Percentiles rank a stretch among this genome's conserved stretches.
Evolutionary conservation across 2,329 filamentous ascomycete genomes (phyloP).

Genomic region (Pseudogymnoascus pannorum): DNA sequence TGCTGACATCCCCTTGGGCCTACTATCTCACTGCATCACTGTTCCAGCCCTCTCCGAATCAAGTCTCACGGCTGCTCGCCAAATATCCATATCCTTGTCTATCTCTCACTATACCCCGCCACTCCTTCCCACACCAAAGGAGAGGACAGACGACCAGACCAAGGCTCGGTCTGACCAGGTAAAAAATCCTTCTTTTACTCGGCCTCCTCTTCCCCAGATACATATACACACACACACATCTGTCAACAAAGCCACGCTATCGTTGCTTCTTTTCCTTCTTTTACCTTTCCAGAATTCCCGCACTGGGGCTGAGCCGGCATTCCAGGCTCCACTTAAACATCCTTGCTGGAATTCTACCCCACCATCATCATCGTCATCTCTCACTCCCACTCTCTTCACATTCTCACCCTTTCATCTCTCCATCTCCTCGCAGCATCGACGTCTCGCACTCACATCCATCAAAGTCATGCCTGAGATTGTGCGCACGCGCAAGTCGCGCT

Average conservation of each 20-base stretch:
- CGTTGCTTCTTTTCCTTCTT: not conserved
- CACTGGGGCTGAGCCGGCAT: not conserved
- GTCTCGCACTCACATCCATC: not conserved
- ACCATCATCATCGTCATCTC: constrained; percentile 4
- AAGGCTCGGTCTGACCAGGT: constrained; percentile 1
- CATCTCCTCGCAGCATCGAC: not conserved
- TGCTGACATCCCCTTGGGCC: not conserved
- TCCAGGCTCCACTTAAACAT: constrained; percentile 4
- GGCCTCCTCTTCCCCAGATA: not conserved
- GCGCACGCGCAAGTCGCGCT: constrained; percentile 14
- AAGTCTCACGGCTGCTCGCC: not conserved
- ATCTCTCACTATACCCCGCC: constrained; percentile 1
- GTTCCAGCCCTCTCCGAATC: not conserved
- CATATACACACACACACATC: not conserved
- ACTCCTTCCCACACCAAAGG: not conserved
- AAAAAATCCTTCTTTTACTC: not conserved
- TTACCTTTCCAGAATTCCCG: not conserved
- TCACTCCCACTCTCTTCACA: not conserved
- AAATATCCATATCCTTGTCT: not conserved
- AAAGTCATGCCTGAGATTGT: constrained; percentile 12
- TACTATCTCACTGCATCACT: constrained; percentile 1
- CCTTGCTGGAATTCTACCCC: not conserved
- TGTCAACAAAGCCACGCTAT: not conserved
- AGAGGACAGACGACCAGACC: not conserved
- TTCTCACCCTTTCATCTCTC: not conserved